phyloP scores from a whole-genome alignment of 352 stramenopile genomes.

The Thraustochytrium sp. region DNA sequence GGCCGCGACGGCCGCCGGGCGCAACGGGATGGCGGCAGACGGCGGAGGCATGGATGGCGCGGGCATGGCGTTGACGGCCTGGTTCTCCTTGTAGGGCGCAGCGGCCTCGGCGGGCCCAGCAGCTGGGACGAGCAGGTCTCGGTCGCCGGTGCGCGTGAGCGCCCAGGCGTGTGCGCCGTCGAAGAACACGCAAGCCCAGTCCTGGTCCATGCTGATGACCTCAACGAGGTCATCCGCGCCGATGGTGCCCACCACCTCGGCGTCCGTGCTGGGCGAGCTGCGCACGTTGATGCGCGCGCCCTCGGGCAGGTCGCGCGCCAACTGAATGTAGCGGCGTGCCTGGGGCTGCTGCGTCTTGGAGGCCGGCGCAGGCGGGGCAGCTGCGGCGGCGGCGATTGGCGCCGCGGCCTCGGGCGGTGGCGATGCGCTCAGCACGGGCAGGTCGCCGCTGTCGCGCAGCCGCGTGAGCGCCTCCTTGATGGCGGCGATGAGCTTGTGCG shows the following conservation, averaged over 20 bases:
- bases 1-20: too few species aligned
- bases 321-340: background rate
- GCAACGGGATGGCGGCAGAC: background rate
- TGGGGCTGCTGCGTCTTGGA: background rate
- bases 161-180: background rate
- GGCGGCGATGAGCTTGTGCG: slow-evolving; percentile 15
- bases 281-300: slow-evolving; percentile 26
- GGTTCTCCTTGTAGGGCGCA: slow-evolving; percentile 8
- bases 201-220: background rate
- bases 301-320: slow-evolving; percentile 18
- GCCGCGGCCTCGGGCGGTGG: background rate
- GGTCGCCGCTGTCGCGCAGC: slow-evolving; percentile 20
- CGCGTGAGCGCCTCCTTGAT: slow-evolving; percentile 13
- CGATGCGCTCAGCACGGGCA: background rate
- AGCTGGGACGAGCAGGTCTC: background rate
- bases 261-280: background rate
- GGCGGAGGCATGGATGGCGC: background rate
- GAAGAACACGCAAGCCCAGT: slow-evolving; percentile 9
- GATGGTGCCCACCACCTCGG: background rate
- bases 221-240: background rate
- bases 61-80: background rate
- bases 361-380: background rate
- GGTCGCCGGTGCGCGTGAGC: slow-evolving; percentile 1
- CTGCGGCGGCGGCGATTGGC: background rate
- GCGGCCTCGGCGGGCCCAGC: too few species aligned